Percentiles rank a stretch among this genome's conserved stretches.
phyloP scores from a whole-genome alignment of 2,329 filamentous ascomycete species.

The Aspergillus unguis region DNA sequence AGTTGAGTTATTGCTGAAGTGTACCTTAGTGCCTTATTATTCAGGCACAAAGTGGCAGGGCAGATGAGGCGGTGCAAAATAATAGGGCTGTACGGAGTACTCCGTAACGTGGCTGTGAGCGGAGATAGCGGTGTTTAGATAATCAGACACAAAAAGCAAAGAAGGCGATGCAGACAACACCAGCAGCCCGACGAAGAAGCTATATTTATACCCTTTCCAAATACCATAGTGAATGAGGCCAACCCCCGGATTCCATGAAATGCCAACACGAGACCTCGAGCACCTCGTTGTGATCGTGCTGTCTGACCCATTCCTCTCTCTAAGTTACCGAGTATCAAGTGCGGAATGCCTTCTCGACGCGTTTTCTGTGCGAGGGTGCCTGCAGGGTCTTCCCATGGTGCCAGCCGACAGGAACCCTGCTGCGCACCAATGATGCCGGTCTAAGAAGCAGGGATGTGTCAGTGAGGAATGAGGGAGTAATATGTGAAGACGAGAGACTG shows the following conservation, averaged over 20 bases:
- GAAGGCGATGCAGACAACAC: not conserved
- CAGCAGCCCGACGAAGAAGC: conserved; percentile 8
- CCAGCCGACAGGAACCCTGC: not conserved
- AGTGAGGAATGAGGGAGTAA: not conserved
- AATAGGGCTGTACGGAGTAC: conserved; percentile 10
- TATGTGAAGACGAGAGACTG: not conserved
- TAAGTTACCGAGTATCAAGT: not conserved
- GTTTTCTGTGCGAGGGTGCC: conserved; percentile 10
- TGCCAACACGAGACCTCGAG: conserved; percentile 1
- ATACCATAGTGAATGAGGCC: not conserved
- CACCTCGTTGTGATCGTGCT: conserved; percentile 11
- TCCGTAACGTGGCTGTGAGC: conserved; percentile 1
- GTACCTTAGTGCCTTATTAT: conserved; percentile 14
- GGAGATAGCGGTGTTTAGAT: not conserved
- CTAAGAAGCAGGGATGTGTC: not conserved
- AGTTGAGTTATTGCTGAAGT: not conserved
- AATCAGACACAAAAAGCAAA: not conserved
- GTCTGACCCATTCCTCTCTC: conserved; percentile 15
- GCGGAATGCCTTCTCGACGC: not conserved
- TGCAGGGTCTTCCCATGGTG: conserved; percentile 3
- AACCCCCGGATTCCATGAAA: not conserved
- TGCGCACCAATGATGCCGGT: not conserved
- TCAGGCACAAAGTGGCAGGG: conserved; percentile 19
- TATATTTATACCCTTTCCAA: conserved; percentile 5
- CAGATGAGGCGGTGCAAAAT: conserved; percentile 15